Percentiles rank a stretch among this genome's conserved stretches.
Evolutionary conservation across 2,329 filamentous ascomycete genomes (phyloP).

Genomic region (Eutypa lata): DNA sequence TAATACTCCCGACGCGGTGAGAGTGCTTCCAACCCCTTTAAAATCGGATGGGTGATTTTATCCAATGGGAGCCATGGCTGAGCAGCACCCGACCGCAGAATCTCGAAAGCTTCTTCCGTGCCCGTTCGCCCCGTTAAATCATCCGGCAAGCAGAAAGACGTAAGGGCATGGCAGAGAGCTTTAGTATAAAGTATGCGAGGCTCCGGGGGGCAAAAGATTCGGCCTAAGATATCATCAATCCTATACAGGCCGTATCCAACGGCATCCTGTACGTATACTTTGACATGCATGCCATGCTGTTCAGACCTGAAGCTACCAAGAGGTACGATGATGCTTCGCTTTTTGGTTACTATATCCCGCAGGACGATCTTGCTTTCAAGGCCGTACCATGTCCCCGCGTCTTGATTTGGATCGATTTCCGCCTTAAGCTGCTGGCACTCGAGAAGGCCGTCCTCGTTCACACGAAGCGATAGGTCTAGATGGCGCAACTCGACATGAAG

Average conservation of each 20-base stretch:
- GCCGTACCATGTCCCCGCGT: slow-evolving; percentile 59
- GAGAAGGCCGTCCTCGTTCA: slow-evolving; percentile 42
- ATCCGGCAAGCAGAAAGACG: slow-evolving; percentile 57
- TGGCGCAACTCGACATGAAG: slow-evolving; percentile 49
- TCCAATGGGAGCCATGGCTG: slow-evolving; percentile 45
- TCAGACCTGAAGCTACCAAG: slow-evolving; percentile 34
- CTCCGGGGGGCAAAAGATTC: slow-evolving; percentile 55
- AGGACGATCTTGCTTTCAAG: slow-evolving; percentile 57
- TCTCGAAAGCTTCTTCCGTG: slow-evolving; percentile 55
- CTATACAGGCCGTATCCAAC: slow-evolving; percentile 47
- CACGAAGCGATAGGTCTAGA: slow-evolving; percentile 50
- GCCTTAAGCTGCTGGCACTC: slow-evolving; percentile 46
- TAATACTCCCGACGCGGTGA: slow-evolving; percentile 33
- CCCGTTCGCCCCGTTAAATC: slow-evolving; percentile 56
- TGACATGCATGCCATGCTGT: slow-evolving; percentile 39
- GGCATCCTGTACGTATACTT: slow-evolving; percentile 30
- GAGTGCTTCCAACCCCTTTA: slow-evolving; percentile 25
- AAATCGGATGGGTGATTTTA: accelerated
- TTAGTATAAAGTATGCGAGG: slow-evolving; percentile 51
- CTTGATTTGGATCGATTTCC: slow-evolving; percentile 56
- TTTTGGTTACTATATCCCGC: slow-evolving; percentile 35
- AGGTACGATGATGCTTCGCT: slow-evolving; percentile 54
- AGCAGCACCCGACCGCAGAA: slow-evolving; percentile 46
- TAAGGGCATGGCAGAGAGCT: slow-evolving; percentile 56
- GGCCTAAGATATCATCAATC: slow-evolving; percentile 51